phyloP scores from a whole-genome alignment of 352 stramenopile genomes.

The Phytophthora colocasiae region DNA sequence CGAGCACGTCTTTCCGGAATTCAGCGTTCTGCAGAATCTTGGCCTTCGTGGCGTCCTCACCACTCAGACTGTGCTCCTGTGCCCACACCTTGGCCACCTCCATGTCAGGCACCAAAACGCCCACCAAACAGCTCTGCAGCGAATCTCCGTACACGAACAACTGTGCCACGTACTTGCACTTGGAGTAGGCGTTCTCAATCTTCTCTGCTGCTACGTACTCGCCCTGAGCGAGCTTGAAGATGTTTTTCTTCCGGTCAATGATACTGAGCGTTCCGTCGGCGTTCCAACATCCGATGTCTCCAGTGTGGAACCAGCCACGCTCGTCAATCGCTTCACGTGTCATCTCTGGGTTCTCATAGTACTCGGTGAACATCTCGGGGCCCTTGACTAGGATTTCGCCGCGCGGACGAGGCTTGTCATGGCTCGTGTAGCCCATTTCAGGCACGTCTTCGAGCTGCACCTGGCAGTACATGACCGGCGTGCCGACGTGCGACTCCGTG shows the following conservation, averaged over 20 bases:
- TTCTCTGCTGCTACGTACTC: neutral
- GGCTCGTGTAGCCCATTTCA: neutral
- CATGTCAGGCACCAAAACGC: constrained; percentile 86
- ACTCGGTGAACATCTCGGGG: constrained; percentile 64
- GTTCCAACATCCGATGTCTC: neutral
- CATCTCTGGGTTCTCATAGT: neutral
- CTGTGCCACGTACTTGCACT: constrained; percentile 91
- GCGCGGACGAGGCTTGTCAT: neutral
- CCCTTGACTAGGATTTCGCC: constrained; percentile 48
- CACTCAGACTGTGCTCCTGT: constrained; percentile 30
- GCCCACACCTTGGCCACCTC: constrained; percentile 47
- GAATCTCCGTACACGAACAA: constrained; percentile 95
- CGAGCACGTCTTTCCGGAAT: neutral
- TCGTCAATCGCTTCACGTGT: neutral
- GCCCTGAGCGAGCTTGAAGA: constrained; percentile 1
- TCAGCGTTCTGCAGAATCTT: constrained; percentile 4
- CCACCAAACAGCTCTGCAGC: constrained; percentile 91
- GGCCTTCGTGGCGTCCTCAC: constrained; percentile 21
- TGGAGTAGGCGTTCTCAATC: constrained; percentile 64
- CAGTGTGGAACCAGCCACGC: neutral
- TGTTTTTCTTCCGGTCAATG: neutral
- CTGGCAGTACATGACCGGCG: constrained; percentile 79
- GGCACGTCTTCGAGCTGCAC: constrained; percentile 54
- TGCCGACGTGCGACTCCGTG: constrained; percentile 47
- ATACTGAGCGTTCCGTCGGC: neutral